A percentile compares a stretch with the other conserved stretches of the same genome.
Conservation (phyloP, 306 rosid genomes). For the Biancaea sappan region DNA sequence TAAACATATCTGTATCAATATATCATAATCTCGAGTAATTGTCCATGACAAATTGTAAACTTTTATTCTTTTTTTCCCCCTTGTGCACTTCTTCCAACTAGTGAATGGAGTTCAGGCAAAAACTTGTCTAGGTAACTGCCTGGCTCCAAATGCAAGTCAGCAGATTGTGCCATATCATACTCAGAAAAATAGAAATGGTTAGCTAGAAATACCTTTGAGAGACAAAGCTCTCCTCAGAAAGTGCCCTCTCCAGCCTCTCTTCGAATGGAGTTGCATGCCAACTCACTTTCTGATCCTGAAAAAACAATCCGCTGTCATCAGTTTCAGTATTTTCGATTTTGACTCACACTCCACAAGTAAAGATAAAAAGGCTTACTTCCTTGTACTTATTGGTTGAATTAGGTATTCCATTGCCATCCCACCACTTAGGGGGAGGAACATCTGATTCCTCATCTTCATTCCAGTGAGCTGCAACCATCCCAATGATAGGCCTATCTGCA, state of each 20-base stretch:
- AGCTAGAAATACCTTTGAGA: constrained; percentile 52
- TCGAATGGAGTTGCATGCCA: constrained; percentile 99
- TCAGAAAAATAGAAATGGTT: background rate
- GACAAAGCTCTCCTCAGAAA: constrained; percentile 67
- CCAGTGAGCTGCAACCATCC: constrained; percentile 79
- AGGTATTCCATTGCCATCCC: constrained; percentile 91
- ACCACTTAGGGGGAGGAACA: constrained; percentile 67
- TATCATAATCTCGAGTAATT: constrained; percentile 5
- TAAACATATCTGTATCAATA: background rate
- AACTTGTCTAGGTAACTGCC: background rate
- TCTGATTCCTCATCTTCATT: constrained; percentile 58
- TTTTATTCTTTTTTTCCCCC: background rate
- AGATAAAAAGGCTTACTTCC: constrained; percentile 54
- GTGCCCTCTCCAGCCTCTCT: constrained; percentile 83
- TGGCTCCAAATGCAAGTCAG: background rate
- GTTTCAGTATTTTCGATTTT: constrained; percentile 9
- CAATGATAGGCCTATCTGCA: constrained; percentile 72
- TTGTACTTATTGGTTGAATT: constrained; percentile 91
- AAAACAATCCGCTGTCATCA: constrained; percentile 22
- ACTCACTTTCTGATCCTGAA: constrained; percentile 89
- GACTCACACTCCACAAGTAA: constrained; percentile 1
- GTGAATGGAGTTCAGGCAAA: background rate
- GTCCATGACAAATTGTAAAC: background rate
- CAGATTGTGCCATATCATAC: too few relatives aligned
- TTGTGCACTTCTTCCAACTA: background rate